Conservation (phyloP, 306 rosid genomes). For the Malus sylvestris region DNA sequence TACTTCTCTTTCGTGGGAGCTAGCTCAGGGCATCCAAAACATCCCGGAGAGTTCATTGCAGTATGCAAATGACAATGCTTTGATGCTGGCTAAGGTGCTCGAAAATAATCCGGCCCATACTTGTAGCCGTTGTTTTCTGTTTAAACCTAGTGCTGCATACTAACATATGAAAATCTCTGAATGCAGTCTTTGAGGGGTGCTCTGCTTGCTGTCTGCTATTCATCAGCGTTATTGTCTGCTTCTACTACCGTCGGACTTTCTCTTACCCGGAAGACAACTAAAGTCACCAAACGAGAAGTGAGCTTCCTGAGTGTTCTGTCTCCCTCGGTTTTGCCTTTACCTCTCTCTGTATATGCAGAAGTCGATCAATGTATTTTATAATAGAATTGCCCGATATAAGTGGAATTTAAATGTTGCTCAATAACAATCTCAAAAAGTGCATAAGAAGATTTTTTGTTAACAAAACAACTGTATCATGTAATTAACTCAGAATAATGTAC, state of each 20-base stretch:
- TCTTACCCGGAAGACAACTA: constrained; percentile 70
- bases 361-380: neutral
- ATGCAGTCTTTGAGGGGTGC: constrained; percentile 77
- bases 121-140: neutral
- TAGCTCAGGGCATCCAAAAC: constrained; percentile 74
- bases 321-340: neutral
- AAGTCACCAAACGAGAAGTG: constrained; percentile 53
- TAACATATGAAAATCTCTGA: constrained; percentile 8
- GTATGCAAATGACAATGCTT: constrained; percentile 86
- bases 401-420: neutral
- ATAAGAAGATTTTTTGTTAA: neutral
- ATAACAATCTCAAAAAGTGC: neutral
- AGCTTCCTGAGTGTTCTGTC: constrained; percentile 12
- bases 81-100: constrained; percentile 77
- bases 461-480: neutral
- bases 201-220: constrained; percentile 60
- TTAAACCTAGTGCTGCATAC: neutral
- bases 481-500: neutral
- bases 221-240: constrained; percentile 58
- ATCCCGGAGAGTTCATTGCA: constrained; percentile 65
- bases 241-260: constrained; percentile 56
- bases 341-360: neutral
- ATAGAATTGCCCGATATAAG: neutral
- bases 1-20: constrained; percentile 46
- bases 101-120: constrained; percentile 2